These are phyloP conservation scores for Fusarium succisae DNA, from an alignment of 2,329 filamentous ascomycete genomes.

Conservation along the genomic window DNA sequence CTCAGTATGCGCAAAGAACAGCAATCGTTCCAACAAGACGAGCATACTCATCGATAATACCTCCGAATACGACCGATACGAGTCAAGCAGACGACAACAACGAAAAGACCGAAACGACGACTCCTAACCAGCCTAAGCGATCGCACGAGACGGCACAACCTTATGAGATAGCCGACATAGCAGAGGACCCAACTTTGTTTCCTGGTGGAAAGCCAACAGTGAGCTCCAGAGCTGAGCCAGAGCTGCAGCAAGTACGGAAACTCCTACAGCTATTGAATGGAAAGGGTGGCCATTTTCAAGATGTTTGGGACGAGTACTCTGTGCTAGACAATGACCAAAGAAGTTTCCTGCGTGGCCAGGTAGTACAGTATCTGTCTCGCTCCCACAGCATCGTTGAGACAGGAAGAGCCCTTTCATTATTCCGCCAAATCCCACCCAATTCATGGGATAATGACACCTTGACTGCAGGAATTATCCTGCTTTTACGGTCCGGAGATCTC, in stretches of 20 bases:
- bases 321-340: slow-evolving; percentile 48
- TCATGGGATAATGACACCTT: slow-evolving; percentile 55
- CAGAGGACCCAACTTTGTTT: not conserved
- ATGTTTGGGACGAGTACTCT: slow-evolving; percentile 56
- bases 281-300: slow-evolving; percentile 47
- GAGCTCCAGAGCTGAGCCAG: not conserved
- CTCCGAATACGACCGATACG: slow-evolving; percentile 2
- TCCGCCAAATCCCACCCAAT: slow-evolving; percentile 49
- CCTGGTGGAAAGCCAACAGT: not conserved
- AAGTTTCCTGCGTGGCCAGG: slow-evolving; percentile 40
- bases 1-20: slow-evolving; percentile 30
- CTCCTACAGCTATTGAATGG: slow-evolving; percentile 38
- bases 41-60: slow-evolving; percentile 41
- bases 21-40: slow-evolving; percentile 34
- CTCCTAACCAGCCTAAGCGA: not conserved
- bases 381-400: slow-evolving; percentile 56
- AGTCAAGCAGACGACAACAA: not conserved
- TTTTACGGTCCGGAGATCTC: slow-evolving; percentile 53
- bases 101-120: not conserved
- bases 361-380: slow-evolving; percentile 55
- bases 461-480: slow-evolving; percentile 52
- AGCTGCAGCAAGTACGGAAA: not conserved
- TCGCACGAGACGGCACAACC: not conserved
- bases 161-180: not conserved
- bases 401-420: slow-evolving; percentile 56